phyloP scores from a whole-genome alignment of 2,329 filamentous ascomycete genomes.

The Colletotrichum limetticola region DNA sequence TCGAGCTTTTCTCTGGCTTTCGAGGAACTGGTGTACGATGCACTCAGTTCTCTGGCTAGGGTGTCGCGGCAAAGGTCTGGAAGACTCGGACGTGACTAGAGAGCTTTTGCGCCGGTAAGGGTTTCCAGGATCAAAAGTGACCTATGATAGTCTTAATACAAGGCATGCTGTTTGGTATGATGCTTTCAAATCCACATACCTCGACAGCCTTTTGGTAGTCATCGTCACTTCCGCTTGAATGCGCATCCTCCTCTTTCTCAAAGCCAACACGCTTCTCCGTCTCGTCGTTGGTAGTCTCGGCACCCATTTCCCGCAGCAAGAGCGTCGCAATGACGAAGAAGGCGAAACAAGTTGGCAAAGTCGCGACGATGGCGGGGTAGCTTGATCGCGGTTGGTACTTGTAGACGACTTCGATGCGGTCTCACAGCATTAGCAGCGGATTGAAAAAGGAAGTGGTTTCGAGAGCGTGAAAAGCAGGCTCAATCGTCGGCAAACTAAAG shows the following conservation, averaged over 20 bases:
- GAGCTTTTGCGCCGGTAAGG: slow-evolving; percentile 75
- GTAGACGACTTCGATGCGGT: neutral
- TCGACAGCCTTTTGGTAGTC: slow-evolving; percentile 61
- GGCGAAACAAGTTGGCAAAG: slow-evolving; percentile 1
- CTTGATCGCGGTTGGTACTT: neutral
- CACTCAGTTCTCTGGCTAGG: slow-evolving; percentile 63
- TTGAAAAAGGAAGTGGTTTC: neutral
- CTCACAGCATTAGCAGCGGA: neutral
- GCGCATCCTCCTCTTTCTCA: slow-evolving; percentile 48
- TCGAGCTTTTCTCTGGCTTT: slow-evolving; percentile 59
- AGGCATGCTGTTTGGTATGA: neutral
- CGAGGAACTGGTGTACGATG: slow-evolving; percentile 73
- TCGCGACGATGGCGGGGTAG: slow-evolving; percentile 27
- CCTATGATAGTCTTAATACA: slow-evolving; percentile 49
- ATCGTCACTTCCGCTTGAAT: slow-evolving; percentile 61
- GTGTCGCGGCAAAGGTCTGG: slow-evolving; percentile 47
- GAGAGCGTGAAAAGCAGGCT: slow-evolving; percentile 1
- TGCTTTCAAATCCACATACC: slow-evolving; percentile 46
- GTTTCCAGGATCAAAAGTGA: slow-evolving; percentile 71
- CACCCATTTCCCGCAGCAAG: neutral
- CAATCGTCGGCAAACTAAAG: neutral
- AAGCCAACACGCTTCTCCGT: slow-evolving; percentile 41
- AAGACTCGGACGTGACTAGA: slow-evolving; percentile 63
- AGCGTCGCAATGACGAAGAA: neutral
- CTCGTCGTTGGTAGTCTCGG: slow-evolving; percentile 21